These are phyloP conservation scores for Suhomyces taliae DNA, from an alignment of 1,139 yeast genomes.

Conservation along the genomic window DNA sequence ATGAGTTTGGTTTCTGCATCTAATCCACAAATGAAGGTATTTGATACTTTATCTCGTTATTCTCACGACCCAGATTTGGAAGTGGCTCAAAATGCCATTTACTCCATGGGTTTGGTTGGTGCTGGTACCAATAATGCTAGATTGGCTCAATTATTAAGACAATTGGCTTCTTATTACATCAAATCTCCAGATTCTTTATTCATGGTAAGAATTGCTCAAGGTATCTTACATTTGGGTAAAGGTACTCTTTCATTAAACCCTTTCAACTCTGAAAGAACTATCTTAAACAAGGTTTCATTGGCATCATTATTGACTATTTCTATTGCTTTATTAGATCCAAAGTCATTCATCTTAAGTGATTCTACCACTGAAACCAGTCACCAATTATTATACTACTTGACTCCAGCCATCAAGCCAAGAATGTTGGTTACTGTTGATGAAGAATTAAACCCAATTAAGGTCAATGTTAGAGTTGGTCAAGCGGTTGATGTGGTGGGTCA, in stretches of 20 bases:
- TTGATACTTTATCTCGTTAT: constrained; percentile 92
- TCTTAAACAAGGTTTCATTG: constrained; percentile 82
- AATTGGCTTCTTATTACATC: constrained; percentile 88
- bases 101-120: constrained; percentile 97
- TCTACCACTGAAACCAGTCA: constrained; percentile 63
- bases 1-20: constrained; percentile 94
- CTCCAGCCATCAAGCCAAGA: constrained; percentile 90
- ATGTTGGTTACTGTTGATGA: constrained; percentile 93
- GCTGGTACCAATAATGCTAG: constrained; percentile 99
- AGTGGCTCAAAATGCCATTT: constrained; percentile 93
- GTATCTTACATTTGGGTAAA: constrained; percentile 91
- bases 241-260: constrained; percentile 91
- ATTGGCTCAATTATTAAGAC: constrained; percentile 91
- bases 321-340: constrained; percentile 84
- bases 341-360: constrained; percentile 56
- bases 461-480: constrained; percentile 96
- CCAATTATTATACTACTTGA: constrained; percentile 75
- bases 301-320: constrained; percentile 87
- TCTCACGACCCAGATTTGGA: constrained; percentile 95
- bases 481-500: constrained; percentile 99
- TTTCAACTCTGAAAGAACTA: constrained; percentile 85
- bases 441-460: constrained; percentile 81
- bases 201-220: constrained; percentile 94
- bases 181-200: constrained; percentile 90
- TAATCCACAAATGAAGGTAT: constrained; percentile 95